These are phyloP conservation scores for Globisporangium yorkense DNA, from an alignment of 352 stramenopile genomes.

Conservation along the genomic window DNA sequence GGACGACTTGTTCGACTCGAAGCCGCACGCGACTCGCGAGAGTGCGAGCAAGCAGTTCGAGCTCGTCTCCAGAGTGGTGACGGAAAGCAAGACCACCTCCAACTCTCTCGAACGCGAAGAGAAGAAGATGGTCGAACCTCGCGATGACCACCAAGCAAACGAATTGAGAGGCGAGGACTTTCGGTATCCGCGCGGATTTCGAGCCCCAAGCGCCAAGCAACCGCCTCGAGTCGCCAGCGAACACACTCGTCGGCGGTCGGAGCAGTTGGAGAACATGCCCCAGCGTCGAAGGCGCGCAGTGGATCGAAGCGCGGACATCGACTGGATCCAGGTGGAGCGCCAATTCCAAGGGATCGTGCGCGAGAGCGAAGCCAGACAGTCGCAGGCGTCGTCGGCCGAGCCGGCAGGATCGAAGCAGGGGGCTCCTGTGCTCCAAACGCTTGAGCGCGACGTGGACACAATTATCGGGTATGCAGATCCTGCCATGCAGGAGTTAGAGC, in stretches of 20 bases:
- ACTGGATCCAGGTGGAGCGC: constrained; percentile 8
- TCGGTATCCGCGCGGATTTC: neutral
- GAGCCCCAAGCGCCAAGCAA: neutral
- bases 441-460: neutral
- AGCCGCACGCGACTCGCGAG: neutral
- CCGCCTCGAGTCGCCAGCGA: neutral
- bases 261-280: neutral
- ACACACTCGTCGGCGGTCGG: neutral
- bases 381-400: constrained; percentile 1
- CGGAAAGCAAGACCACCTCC: neutral
- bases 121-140: neutral
- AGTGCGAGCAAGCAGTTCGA: neutral
- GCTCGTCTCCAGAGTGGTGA: neutral
- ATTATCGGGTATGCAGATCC: too few species aligned
- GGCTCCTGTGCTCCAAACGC: neutral
- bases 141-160: too few species aligned
- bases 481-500: neutral
- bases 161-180: neutral
- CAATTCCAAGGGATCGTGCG: constrained; percentile 11
- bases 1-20: neutral
- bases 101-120: neutral
- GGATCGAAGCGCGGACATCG: neutral
- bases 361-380: neutral
- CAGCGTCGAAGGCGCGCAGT: neutral
- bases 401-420: too few species aligned